Conservation (phyloP, 306 rosid genomes). For the Acacia melanoxylon region DNA sequence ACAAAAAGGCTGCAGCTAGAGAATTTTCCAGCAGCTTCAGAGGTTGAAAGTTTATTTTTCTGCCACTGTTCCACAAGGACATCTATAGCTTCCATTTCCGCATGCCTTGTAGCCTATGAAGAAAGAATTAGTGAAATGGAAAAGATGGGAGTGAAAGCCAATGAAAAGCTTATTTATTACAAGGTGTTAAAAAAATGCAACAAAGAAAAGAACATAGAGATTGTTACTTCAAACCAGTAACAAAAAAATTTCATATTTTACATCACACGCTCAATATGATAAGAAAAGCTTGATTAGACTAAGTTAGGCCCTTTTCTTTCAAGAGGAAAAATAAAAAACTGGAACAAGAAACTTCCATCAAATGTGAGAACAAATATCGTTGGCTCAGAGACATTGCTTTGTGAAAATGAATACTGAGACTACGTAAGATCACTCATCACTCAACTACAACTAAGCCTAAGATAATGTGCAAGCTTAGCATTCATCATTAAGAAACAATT, state of each 20-base stretch:
- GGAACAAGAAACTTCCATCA: neutral
- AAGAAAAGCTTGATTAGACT: neutral
- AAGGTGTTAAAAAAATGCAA: neutral
- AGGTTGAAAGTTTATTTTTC: constrained; percentile 57
- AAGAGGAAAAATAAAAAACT: neutral
- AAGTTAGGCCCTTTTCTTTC: neutral
- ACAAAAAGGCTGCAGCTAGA: constrained; percentile 77
- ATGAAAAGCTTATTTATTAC: neutral
- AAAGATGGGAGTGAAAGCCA: neutral
- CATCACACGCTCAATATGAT: neutral
- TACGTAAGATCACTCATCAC: neutral
- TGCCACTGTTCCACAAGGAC: constrained; percentile 71
- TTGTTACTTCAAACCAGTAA: neutral
- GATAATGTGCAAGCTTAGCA: neutral
- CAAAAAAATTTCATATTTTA: neutral
- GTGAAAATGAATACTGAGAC: neutral
- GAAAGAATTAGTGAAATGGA: constrained; percentile 9
- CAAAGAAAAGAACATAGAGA: neutral
- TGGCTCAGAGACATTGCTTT: neutral
- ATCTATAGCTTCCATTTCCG: constrained; percentile 98
- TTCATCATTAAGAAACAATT: neutral
- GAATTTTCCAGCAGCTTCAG: constrained; percentile 62
- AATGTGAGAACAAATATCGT: neutral
- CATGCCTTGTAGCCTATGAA: constrained; percentile 89
- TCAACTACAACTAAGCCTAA: neutral